Percentiles rank a stretch among this genome's conserved stretches.
Conservation (phyloP, 306 rosid species). For the Cicer cuneatum region DNA sequence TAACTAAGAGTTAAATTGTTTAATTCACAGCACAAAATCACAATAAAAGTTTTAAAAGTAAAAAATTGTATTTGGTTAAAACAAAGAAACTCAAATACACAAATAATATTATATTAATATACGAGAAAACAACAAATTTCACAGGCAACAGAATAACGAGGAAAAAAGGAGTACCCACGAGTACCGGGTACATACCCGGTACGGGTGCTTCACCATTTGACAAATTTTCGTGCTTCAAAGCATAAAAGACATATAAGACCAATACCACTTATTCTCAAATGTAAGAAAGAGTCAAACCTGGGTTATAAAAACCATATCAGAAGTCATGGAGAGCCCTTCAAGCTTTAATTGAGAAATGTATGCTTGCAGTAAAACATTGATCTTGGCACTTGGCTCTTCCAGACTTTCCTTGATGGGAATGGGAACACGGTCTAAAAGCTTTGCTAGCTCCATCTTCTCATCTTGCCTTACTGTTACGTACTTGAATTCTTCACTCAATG, state of each 20-base stretch:
- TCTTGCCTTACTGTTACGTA: conserved; percentile 89
- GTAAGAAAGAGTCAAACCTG: conserved; percentile 60
- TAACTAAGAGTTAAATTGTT: no score
- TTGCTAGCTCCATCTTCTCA: conserved; percentile 90
- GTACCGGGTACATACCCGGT: no score
- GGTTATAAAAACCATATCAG: conserved; percentile 94
- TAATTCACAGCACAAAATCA: no score
- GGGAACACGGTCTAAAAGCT: conserved; percentile 87
- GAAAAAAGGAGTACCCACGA: no score
- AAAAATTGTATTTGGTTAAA: no score
- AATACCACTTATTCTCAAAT: neutral
- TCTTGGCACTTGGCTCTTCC: conserved; percentile 96
- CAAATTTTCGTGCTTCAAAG: no score
- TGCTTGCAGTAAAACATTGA: conserved; percentile 88
- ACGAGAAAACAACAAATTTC: no score
- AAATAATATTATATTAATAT: no score
- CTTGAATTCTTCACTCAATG: conserved; percentile 94
- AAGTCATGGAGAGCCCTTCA: conserved; percentile 88
- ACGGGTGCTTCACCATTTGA: no score
- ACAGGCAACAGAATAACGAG: no score
- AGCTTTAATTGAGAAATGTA: conserved; percentile 86
- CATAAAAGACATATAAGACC: neutral
- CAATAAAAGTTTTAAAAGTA: no score
- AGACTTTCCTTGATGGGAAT: conserved; percentile 92
- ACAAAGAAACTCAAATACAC: no score